A percentile compares a stretch with the other conserved stretches of the same genome.
phyloP scores from a whole-genome alignment of 768 basidiomycete species.

The Tulasnella sp. region DNA sequence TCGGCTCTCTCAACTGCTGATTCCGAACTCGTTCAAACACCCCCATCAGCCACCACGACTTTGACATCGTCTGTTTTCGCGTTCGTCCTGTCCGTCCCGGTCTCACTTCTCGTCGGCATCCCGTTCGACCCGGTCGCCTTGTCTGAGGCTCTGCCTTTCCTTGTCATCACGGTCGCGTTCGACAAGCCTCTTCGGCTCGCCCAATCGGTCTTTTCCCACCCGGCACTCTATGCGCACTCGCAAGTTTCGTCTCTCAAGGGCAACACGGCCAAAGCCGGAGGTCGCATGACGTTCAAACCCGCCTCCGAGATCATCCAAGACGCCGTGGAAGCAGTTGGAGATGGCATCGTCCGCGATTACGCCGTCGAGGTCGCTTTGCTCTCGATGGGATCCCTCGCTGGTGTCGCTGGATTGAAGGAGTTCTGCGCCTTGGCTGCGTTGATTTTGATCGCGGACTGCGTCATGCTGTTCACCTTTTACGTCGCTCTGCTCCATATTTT shows the following conservation, averaged over 20 bases:
- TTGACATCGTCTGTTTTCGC: conserved; percentile 71
- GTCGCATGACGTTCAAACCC: conserved; percentile 35
- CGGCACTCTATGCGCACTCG: conserved; percentile 27
- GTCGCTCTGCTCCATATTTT: conserved; percentile 84
- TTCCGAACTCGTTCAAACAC: neutral
- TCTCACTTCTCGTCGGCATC: conserved; percentile 63
- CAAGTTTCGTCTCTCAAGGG: conserved; percentile 9
- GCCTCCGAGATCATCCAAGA: conserved; percentile 77
- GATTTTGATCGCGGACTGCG: conserved; percentile 75
- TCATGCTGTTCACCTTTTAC: conserved; percentile 83
- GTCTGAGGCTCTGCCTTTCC: conserved; percentile 92
- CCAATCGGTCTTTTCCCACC: conserved; percentile 77
- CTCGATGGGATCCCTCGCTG: conserved; percentile 71
- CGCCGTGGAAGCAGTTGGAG: conserved; percentile 66
- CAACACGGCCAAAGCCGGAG: neutral
- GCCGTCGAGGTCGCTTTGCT: conserved; percentile 86
- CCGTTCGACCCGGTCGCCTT: conserved; percentile 87
- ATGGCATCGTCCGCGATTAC: conserved; percentile 84
- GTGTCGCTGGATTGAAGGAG: conserved; percentile 81
- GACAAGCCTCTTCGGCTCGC: conserved; percentile 94
- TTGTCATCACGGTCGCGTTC: conserved; percentile 95
- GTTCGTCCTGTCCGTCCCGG: conserved; percentile 71
- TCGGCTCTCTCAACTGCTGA: neutral
- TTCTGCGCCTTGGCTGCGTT: conserved; percentile 92
- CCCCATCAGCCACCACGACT: conserved; percentile 46